Base-by-base conservation (phyloP, 495 filamentous ascomycete species). In the Chaetomium cochliodes region DNA sequence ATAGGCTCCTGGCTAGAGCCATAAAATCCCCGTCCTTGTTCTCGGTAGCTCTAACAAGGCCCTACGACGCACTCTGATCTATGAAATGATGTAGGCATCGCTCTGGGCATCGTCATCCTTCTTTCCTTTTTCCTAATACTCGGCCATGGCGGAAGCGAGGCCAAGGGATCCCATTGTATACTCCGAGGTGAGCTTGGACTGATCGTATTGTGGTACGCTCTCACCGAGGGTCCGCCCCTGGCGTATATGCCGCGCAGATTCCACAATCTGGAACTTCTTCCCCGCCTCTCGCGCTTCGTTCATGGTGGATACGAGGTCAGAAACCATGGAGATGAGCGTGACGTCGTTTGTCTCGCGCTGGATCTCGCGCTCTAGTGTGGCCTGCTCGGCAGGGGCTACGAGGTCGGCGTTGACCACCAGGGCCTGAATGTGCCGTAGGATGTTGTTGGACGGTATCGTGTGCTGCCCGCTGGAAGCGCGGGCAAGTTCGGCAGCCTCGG, bases 321-420 rank as follows among this genome's bases (percentile, higher is more conserved):
- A 85, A 3, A 96, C 81, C 4, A 97, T 73, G 9, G 84, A 81
- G 55, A 93, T 82, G 0, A 96, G 80, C 49, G 86, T 79, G 44
- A 96, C 92, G 66, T 96, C 91, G 65, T 90, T 91, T 60, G 84
- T 81, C 75, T 94, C 89, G 5, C 86, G 82, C 33, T 85, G 69
- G 16, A 86, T 80, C 71, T 90, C 87, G 54, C 76, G 75, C 52
- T 84, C 73, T 52, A 87, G 87, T 2, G 53, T 26, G 33, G 76
- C 67, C 8, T 74, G 75, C 60, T 88, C 79, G 2, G 82, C 76
- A 1, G 87, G 80, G 65, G 83, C 78, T 70, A 91, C 72, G 60
- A 87, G 76, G 65, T 81, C 81, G 69, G 92, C 75, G 69, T 86
- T 82, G 67, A 83, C 82, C 52, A 88, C 80, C 22, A 90, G 80